Conservation (phyloP, 768 basidiomycete species). For the Agaricus blazei region DNA sequence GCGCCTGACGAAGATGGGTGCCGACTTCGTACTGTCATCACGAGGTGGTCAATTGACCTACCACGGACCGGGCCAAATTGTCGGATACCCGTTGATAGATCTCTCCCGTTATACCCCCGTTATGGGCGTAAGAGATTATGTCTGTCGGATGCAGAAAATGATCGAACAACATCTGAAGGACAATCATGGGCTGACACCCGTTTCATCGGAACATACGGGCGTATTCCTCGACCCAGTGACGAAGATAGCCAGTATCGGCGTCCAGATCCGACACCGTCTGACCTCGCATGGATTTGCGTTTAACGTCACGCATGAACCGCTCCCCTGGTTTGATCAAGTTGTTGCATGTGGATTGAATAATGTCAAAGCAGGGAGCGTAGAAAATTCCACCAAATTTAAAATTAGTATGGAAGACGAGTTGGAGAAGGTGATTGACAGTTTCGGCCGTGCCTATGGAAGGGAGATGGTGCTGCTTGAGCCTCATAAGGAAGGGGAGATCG, state of each 20-base stretch:
- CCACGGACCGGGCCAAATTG: slow-evolving; percentile 96
- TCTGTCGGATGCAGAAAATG: slow-evolving; percentile 74
- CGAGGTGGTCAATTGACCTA: slow-evolving; percentile 95
- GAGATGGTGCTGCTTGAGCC: slow-evolving; percentile 41
- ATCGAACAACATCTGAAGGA: slow-evolving; percentile 59
- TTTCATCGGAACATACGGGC: slow-evolving; percentile 80
- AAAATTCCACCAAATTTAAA: slow-evolving; percentile 32
- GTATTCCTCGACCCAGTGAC: slow-evolving; percentile 77
- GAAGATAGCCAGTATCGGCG: slow-evolving; percentile 94
- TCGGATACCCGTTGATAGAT: slow-evolving; percentile 93
- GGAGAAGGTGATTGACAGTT: slow-evolving; percentile 39
- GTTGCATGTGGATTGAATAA: slow-evolving; percentile 89
- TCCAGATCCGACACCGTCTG: slow-evolving; percentile 91
- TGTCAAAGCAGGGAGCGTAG: slow-evolving; percentile 73
- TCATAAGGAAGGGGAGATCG: slow-evolving; percentile 40
- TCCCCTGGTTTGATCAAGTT: slow-evolving; percentile 80
- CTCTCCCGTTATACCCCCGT: slow-evolving; percentile 74
- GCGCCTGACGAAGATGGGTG: slow-evolving; percentile 73
- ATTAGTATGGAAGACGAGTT: slow-evolving; percentile 48
- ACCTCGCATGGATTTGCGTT: slow-evolving; percentile 94
- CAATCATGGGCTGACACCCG: slow-evolving; percentile 50
- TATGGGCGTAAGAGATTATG: slow-evolving; percentile 72
- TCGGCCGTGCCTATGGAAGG: slow-evolving; percentile 44
- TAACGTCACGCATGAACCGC: slow-evolving; percentile 80
- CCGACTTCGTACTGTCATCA: slow-evolving; percentile 77